Evolutionary conservation across 2,329 filamentous ascomycete genomes (phyloP), one percentile per base, ranked within the genome.

Genomic region (Emmonsiellopsis sp.): DNA sequence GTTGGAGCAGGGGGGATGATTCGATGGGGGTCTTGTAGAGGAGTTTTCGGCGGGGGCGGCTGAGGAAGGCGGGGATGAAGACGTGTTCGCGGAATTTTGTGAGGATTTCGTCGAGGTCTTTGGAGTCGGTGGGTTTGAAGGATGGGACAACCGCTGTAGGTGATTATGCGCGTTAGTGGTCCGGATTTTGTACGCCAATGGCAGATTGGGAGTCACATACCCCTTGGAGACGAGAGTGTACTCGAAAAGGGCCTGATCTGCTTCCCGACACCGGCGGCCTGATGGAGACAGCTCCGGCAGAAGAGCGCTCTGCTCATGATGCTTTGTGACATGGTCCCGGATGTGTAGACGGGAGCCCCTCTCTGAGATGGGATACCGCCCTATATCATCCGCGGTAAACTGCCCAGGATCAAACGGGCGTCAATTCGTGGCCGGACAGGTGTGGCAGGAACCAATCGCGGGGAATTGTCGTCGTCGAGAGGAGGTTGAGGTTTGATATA

Each of bases 31-130:
- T 68, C 34, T 67, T 66, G 61, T 70, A 74, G 53, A 75, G 67
- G 44, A 71, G 63, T 42, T 62, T 65, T 55, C 65, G 65, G 53
- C 74, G 72, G 42, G 63, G 63, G 5, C 61, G 54, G 37, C 62
- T 60, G 4, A 75, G 65, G 39, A 66, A 65, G 48, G 63, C 65
- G 32, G 73, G 73, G 34, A 74, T 69, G 60, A 76, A 74, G 49
- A 74, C 63, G 42, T 70, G 66, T 56, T 74, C 60, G 57, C 73
- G 72, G 61, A 71, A 73, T 55, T 63, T 64, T 32, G 64, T 58
- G 34, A 76, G 65, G 48, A 69, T 62, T 43, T 67, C 58, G 57
- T 74, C 67, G 53, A 75, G 63, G 59, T 74, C 68, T 48, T 67
- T 57, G 32, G 70, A 71, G 13, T 65, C 64, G 48, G 70, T 70